Evolutionary conservation across 2,329 filamentous ascomycete genomes (phyloP).

Genomic region (Botryotinia narcissicola): DNA sequence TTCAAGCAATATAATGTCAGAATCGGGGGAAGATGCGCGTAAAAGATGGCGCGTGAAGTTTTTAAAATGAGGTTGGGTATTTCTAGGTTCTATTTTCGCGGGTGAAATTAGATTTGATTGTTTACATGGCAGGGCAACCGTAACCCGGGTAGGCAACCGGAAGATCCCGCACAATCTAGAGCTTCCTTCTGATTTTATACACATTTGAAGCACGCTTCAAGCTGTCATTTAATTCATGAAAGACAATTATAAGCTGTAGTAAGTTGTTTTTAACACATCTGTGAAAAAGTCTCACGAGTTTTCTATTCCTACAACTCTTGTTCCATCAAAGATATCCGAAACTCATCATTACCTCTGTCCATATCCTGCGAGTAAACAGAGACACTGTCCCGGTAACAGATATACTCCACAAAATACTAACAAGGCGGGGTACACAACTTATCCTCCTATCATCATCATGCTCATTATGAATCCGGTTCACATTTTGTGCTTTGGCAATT

Average conservation of each 20-base stretch:
- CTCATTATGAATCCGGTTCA: constrained; percentile 27
- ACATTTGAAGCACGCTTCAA: not conserved
- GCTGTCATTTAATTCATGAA: not conserved
- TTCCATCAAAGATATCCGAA: not conserved
- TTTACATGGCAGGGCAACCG: constrained; percentile 5
- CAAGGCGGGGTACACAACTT: not conserved
- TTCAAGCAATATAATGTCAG: constrained; percentile 23
- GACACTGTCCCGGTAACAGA: not conserved
- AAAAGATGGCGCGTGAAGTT: constrained; percentile 4
- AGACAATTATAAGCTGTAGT: too few relatives aligned
- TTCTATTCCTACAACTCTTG: not conserved
- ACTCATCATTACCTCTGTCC: not conserved
- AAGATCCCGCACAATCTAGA: not conserved
- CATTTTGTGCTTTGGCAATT: constrained; percentile 37
- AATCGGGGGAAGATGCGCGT: constrained; percentile 32
- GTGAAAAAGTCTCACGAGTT: not conserved
- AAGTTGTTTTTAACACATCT: too few relatives aligned
- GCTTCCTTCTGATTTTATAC: not conserved
- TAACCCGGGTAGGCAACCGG: not conserved
- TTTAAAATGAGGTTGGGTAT: not conserved
- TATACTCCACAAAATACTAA: not conserved
- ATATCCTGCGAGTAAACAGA: constrained; percentile 7
- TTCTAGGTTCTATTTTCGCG: not conserved
- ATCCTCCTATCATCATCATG: constrained; percentile 26
- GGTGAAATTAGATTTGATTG: constrained; percentile 5